Conservation (phyloP, 1,284 basidiomycete genomes). For the Boletus calvinii region DNA sequence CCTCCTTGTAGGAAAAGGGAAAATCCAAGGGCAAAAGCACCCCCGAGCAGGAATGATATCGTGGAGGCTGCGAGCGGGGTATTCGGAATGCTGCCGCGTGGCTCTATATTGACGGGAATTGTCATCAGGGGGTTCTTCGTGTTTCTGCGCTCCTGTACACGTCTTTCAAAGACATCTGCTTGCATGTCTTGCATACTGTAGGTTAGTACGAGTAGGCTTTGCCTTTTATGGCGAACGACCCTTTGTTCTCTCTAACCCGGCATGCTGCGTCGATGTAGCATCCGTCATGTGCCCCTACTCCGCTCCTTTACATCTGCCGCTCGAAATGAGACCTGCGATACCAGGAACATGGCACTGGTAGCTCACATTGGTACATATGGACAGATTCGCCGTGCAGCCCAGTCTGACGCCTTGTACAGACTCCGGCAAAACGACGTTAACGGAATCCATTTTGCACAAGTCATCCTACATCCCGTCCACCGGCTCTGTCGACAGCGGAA, state of each 20-base stretch:
- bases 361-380: slow-evolving; percentile 71
- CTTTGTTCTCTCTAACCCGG: background rate
- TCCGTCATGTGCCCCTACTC: background rate
- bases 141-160: slow-evolving; percentile 43
- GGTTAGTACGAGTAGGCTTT: background rate
- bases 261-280: slow-evolving; percentile 27
- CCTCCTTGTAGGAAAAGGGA: slow-evolving; percentile 49
- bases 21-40: slow-evolving; percentile 55
- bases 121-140: slow-evolving; percentile 51
- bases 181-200: slow-evolving; percentile 14
- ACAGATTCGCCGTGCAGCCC: background rate
- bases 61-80: slow-evolving; percentile 73
- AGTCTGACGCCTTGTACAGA: slow-evolving; percentile 47
- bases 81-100: slow-evolving; percentile 74
- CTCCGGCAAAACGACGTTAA: slow-evolving; percentile 89
- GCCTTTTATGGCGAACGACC: background rate
- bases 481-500: slow-evolving; percentile 86
- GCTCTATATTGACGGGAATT: slow-evolving; percentile 43
- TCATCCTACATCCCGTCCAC: slow-evolving; percentile 72
- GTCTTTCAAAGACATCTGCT: slow-evolving; percentile 45
- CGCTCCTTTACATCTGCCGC: slow-evolving; percentile 24
- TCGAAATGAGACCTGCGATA: slow-evolving; percentile 35
- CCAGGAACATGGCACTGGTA: slow-evolving; percentile 79
- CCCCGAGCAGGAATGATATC: slow-evolving; percentile 76
- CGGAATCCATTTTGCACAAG: slow-evolving; percentile 80